Percentiles rank a stretch among this genome's conserved stretches.
These are phyloP conservation scores for Fusarium gaditjirri DNA, from an alignment of 2,329 filamentous ascomycete genomes.

Conservation along the genomic window DNA sequence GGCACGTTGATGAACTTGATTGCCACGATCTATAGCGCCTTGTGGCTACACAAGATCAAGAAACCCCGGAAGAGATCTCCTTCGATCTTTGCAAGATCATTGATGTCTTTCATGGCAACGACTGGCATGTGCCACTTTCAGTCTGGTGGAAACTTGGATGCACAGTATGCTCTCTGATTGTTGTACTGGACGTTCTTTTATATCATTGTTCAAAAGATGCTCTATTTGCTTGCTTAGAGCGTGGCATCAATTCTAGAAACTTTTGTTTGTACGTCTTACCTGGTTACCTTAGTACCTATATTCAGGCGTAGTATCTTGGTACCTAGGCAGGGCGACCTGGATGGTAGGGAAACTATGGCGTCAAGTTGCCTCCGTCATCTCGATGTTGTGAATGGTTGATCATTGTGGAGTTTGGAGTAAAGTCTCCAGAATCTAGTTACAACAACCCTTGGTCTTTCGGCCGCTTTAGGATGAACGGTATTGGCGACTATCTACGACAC, in stretches of 20 bases:
- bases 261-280: too few species aligned
- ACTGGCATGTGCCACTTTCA: background rate
- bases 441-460: background rate
- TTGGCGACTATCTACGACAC: background rate
- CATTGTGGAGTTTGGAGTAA: conserved; percentile 1
- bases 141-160: background rate
- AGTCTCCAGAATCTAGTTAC: conserved; percentile 1
- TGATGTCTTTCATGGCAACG: background rate
- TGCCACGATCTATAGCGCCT: conserved; percentile 26
- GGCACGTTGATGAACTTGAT: conserved; percentile 25
- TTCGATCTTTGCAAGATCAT: background rate
- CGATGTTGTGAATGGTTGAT: conserved; percentile 2
- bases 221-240: background rate
- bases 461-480: background rate
- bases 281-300: background rate
- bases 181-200: background rate
- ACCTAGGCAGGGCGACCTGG: background rate
- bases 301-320: too few species aligned
- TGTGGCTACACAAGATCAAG: conserved; percentile 1
- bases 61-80: background rate
- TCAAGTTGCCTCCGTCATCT: conserved; percentile 6
- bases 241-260: background rate
- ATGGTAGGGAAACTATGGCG: conserved; percentile 3
- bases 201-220: background rate
- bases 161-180: background rate